These are phyloP conservation scores for Mycena albidolilacea DNA, from an alignment of 768 basidiomycete species.

Conservation along the genomic window DNA sequence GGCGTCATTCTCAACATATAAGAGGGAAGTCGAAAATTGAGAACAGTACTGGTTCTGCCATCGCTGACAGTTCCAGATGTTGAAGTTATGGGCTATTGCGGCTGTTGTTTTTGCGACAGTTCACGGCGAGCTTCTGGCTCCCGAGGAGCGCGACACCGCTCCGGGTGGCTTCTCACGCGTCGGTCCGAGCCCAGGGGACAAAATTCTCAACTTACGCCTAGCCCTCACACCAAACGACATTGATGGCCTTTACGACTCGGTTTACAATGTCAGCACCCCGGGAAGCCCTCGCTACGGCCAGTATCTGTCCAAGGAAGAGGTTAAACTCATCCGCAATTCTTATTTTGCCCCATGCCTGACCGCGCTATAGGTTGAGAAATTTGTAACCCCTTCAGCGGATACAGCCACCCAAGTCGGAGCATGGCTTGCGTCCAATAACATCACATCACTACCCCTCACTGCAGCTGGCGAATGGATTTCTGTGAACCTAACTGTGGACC, in stretches of 20 bases:
- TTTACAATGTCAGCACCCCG: constrained; percentile 12
- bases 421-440: constrained; percentile 4
- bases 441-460: neutral
- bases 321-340: neutral
- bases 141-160: neutral
- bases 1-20: too few species aligned
- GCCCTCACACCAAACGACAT: constrained; percentile 6
- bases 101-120: too few species aligned
- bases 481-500: neutral
- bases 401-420: neutral
- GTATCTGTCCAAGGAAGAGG: neutral
- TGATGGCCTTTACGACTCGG: constrained; percentile 2
- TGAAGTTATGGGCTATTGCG: too few species aligned
- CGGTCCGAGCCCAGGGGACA: neutral
- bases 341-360: too few species aligned
- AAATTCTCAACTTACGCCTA: neutral
- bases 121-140: too few species aligned
- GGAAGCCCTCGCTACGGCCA: neutral
- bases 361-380: neutral
- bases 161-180: neutral
- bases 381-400: neutral
- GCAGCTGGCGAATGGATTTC: neutral
- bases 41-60: too few species aligned
- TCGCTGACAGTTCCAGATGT: too few species aligned
- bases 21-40: too few species aligned